phyloP scores from a whole-genome alignment of 2,329 filamentous ascomycete species.

The Bipolaris victoriae region DNA sequence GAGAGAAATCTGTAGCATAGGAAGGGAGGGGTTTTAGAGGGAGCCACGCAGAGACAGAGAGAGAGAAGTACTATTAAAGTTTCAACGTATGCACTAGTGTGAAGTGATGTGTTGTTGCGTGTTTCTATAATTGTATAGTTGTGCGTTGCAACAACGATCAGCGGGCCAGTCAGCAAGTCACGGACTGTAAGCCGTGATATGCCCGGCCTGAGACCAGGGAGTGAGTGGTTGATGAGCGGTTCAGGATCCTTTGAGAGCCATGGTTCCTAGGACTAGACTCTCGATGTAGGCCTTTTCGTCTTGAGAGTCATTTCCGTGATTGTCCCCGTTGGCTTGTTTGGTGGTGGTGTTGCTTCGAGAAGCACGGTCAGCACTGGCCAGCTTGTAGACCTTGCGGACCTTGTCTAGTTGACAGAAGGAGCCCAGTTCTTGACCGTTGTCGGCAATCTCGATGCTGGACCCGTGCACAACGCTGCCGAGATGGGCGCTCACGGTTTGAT shows the following conservation, averaged over 20 bases:
- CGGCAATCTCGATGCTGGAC: conserved; percentile 27
- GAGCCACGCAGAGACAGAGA: conserved; percentile 19
- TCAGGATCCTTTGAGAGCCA: conserved; percentile 73
- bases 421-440: conserved; percentile 58
- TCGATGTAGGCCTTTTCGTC: conserved; percentile 66
- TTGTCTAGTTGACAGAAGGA: conserved; percentile 56
- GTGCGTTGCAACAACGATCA: not conserved
- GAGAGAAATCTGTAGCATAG: conserved; percentile 44
- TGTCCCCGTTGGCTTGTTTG: conserved; percentile 28
- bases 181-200: not conserved
- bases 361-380: conserved; percentile 64
- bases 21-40: no score
- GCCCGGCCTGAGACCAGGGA: not conserved
- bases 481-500: conserved; percentile 36
- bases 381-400: conserved; percentile 85
- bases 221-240: not conserved
- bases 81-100: conserved; percentile 9
- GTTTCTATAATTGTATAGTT: not conserved
- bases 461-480: conserved; percentile 36
- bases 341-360: conserved; percentile 30
- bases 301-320: conserved; percentile 42
- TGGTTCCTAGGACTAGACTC: conserved; percentile 72
- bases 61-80: conserved; percentile 26
- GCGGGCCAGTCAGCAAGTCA: not conserved
- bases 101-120: not conserved